phyloP scores from a whole-genome alignment of 1,284 basidiomycete species.

The Gomphus sp. region DNA sequence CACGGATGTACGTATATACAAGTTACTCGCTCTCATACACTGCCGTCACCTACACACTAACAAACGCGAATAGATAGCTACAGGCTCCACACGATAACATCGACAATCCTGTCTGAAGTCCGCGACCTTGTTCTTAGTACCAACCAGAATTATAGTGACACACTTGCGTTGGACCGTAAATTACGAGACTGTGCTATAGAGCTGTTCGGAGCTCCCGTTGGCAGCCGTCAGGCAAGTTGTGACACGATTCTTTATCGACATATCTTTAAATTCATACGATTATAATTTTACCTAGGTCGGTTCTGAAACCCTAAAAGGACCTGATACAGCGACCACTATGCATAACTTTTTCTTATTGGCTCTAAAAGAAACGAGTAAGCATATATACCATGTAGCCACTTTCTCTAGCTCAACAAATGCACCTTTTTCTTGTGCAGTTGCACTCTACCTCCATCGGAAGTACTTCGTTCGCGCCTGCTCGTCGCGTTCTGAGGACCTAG shows the following conservation, averaged over 20 bases:
- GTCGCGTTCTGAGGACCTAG: background rate
- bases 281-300: background rate
- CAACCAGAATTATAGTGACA: background rate
- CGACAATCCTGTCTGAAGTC: slow-evolving; percentile 1
- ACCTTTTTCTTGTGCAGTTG: background rate
- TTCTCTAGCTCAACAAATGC: background rate
- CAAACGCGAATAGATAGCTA: background rate
- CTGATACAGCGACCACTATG: background rate
- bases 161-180: slow-evolving; percentile 1
- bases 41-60: background rate
- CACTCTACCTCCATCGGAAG: background rate
- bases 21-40: background rate
- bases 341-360: background rate
- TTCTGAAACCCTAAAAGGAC: background rate
- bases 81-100: background rate
- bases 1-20: slow-evolving; percentile 1
- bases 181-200: slow-evolving; percentile 1
- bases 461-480: background rate
- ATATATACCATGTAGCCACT: no score
- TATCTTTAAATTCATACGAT: background rate
- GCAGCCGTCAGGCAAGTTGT: background rate
- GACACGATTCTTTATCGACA: background rate
- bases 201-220: background rate
- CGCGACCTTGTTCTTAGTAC: slow-evolving; percentile 5
- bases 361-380: background rate